phyloP scores from a whole-genome alignment of 2,329 filamentous ascomycete genomes.

The Zelopaecilomyces penicillatus region DNA sequence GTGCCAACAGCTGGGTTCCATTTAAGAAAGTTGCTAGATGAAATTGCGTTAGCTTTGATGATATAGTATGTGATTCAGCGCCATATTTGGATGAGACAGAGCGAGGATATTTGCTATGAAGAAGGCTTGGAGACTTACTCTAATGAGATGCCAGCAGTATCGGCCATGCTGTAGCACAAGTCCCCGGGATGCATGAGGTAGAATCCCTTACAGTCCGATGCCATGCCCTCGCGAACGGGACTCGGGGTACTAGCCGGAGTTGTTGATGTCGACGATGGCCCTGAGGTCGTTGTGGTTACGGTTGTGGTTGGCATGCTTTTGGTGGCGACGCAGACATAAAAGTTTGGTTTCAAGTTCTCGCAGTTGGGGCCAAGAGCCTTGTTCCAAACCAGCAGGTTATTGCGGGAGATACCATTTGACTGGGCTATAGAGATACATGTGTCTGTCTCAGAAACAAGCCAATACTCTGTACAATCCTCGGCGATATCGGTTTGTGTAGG shows the following conservation, averaged over 20 bases:
- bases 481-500: not conserved
- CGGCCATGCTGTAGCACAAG: not conserved
- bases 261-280: not conserved
- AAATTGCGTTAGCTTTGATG: not conserved
- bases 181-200: not conserved
- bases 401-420: not conserved
- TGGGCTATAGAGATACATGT: not conserved
- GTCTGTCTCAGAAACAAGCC: not conserved
- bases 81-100: not conserved
- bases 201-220: not conserved
- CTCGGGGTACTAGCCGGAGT: not conserved
- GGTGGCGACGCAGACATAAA: not conserved
- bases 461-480: not conserved
- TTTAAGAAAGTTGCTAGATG: not conserved
- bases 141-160: not conserved
- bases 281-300: not conserved
- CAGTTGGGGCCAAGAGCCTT: not conserved
- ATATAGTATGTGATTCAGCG: not conserved
- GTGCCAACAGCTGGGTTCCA: slow-evolving; percentile 2
- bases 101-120: not conserved
- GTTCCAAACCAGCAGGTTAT: not conserved
- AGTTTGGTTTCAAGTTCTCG: not conserved
- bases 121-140: not conserved
- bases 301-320: not conserved
- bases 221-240: not conserved